phyloP scores from a whole-genome alignment of 805 yeast genomes.

The Yarrowia osloensis region DNA sequence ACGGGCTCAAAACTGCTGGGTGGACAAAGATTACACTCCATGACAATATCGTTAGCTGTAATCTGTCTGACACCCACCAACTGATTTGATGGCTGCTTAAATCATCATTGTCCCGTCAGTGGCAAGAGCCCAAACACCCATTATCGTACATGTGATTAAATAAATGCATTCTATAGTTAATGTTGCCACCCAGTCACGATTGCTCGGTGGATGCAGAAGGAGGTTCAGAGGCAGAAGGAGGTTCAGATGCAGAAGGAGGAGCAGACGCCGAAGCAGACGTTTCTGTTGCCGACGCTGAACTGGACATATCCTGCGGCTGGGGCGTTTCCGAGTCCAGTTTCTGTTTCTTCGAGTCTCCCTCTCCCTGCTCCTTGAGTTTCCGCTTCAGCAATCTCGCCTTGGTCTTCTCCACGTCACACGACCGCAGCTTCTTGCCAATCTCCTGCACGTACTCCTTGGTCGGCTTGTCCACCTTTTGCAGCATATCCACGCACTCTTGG shows the following conservation, averaged over 20 bases:
- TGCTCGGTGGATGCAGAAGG: not conserved
- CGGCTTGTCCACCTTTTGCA: slow-evolving; percentile 35
- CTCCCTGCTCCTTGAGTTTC: slow-evolving; percentile 15
- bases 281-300: not conserved
- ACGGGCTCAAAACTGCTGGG: too few species aligned
- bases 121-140: too few species aligned
- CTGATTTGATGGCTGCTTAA: too few species aligned
- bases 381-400: slow-evolving; percentile 6
- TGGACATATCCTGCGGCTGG: not conserved
- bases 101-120: too few species aligned
- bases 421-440: slow-evolving; percentile 43
- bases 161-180: not conserved
- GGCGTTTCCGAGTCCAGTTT: slow-evolving; percentile 21
- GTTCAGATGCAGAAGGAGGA: not conserved
- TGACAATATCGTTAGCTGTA: too few species aligned
- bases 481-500: slow-evolving; percentile 37
- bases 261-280: not conserved
- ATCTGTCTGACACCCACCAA: too few species aligned
- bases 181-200: not conserved
- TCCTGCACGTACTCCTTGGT: slow-evolving; percentile 42
- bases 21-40: too few species aligned
- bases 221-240: not conserved
- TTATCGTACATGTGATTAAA: too few species aligned
- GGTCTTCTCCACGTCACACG: slow-evolving; percentile 32
- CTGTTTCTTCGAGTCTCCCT: not conserved